Base-by-base conservation (phyloP, 345 rosid species). In the Aegle marmelos region DNA sequence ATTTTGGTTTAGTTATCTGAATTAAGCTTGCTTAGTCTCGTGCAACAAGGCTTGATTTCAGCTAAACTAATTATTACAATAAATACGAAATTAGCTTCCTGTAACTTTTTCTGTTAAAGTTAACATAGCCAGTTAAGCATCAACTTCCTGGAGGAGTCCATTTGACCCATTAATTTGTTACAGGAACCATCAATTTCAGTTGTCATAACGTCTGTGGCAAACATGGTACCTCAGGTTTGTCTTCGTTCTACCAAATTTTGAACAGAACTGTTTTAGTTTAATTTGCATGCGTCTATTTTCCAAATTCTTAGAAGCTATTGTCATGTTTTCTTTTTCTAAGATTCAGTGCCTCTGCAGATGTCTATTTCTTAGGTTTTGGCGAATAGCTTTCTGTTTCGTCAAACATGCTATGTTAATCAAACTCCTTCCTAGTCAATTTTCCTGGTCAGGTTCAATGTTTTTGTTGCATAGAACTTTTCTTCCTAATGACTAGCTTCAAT, bases 121-220 rank as follows among this genome's bases (percentile, higher is more conserved):
- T 34, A 57, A 58, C 67, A 45, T 69, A 39, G 27, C 37, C 68
- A 9, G 7, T 45, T 79, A 34, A 41, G 58, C 54, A 37, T 17
- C 72, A 75, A 54, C 27, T 9, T 64, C 36, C 39, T 19, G 9
- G 45, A 50, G 48, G 65, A 63, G 54, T 76, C 67, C 54, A 58
- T 78, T 76, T 78, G 30, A 77, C 30, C 34, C 10, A 21, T 76
- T 9, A 53, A 73, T 48, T 50, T 53, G 74, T 73, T 74, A 45
- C 92, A 95, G 98, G 98, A 93, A 80, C 94, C 91, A 82, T 95
- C 98, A 58, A 87, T 95, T 82, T 95, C 98, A 72, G 88, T 92
- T 76, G 95, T 93, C 73, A 89, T 92, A 78, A 89, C 94, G 79
- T 92, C 92, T 60, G 95, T 92, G 75, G 95, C 98, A 68, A 95